Base-by-base conservation (phyloP, 129 eudicot species). In the Tanacetum coccineum region DNA sequence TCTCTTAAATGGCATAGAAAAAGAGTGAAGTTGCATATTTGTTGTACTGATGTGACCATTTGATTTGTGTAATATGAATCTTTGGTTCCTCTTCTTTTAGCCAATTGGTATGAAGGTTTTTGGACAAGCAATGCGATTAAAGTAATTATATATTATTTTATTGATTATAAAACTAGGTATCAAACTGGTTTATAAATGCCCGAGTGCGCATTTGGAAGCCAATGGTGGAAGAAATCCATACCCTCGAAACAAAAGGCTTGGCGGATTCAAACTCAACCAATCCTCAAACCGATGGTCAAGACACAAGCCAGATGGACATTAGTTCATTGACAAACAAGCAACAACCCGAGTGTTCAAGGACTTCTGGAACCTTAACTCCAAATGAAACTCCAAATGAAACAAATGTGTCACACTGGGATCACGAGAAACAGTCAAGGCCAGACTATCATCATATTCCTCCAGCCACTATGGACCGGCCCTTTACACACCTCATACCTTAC, bases 181-280 rank as follows among this genome's bases (percentile, higher is more conserved):
- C 96, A 46, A 89, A 89, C 59, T 89, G 96, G 96, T 89, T 89
- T 59, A 89, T 86, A 59, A 86, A 89, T 65, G 95, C 96, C 25
- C 81, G 96, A 30, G 96, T 86, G 4, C 86, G 96, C 11, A 76
- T 89, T 6, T 89, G 96, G 96, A 89, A 89, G 73, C 97, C 97
- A 3, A 90, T 90, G 97, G 95, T 90, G 6, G 95, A 90, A 79
- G 97, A 90, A 74, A 84, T 90, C 70, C 97, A 90, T 53, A 78
- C 76, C 55, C 84, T 90, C 4, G 97, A 87, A 82, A 82, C 91
- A 45, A 87, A 90, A 78, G 87, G 87, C 12, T 53, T 60, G 5
- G 62, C 81, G 1, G 83, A 84, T 44, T 26, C 84, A 4, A 80
- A 73, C 68, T 12, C 87, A 46, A 74, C 75, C 57, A 78, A 74